A percentile compares a stretch with the other conserved stretches of the same genome.
Evolutionary conservation across 169 alveolate species (phyloP).

Genomic region (Eimeria maxima): DNA sequence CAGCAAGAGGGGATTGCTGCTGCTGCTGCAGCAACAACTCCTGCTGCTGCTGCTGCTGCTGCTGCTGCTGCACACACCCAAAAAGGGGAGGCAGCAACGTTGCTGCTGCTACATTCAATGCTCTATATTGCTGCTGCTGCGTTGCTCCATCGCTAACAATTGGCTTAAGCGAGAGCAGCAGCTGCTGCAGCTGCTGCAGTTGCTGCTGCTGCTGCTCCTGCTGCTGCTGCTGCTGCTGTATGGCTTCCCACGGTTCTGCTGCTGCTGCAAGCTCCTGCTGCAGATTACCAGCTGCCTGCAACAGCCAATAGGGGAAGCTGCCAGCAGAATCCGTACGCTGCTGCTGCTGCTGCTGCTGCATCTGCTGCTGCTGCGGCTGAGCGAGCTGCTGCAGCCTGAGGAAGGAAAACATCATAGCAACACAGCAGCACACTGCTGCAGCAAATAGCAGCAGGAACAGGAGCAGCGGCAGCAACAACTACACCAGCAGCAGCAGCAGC

Average conservation of each 20-base stretch:
- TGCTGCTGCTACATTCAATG: constrained; percentile 46
- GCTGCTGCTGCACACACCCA: background rate
- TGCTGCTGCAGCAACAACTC: background rate
- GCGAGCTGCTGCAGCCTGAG: constrained; percentile 49
- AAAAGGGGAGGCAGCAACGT: constrained; percentile 14
- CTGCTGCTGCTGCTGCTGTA: constrained; percentile 9
- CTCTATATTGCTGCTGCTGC: constrained; percentile 51
- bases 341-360: constrained; percentile 45
- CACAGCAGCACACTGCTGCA: constrained; percentile 11
- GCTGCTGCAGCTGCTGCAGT: constrained; percentile 27
- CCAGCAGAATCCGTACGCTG: background rate
- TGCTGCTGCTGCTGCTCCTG: constrained; percentile 8
- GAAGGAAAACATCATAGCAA: background rate
- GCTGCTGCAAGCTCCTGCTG: constrained; percentile 76
- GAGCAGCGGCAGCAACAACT: background rate
- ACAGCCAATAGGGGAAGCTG: constrained; percentile 54
- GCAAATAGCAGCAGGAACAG: constrained; percentile 10
- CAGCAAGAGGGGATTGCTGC: constrained; percentile 7
- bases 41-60: constrained; percentile 73
- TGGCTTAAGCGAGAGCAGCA: background rate
- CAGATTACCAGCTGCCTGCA: constrained; percentile 64
- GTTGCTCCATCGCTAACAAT: constrained; percentile 6
- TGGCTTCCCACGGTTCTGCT: constrained; percentile 14
- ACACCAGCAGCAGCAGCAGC: constrained; percentile 25
- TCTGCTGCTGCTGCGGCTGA: constrained; percentile 60